A percentile compares a stretch with the other conserved stretches of the same genome.
phyloP scores from a whole-genome alignment of 257 asterid species.

The Capsicum pubescens region DNA sequence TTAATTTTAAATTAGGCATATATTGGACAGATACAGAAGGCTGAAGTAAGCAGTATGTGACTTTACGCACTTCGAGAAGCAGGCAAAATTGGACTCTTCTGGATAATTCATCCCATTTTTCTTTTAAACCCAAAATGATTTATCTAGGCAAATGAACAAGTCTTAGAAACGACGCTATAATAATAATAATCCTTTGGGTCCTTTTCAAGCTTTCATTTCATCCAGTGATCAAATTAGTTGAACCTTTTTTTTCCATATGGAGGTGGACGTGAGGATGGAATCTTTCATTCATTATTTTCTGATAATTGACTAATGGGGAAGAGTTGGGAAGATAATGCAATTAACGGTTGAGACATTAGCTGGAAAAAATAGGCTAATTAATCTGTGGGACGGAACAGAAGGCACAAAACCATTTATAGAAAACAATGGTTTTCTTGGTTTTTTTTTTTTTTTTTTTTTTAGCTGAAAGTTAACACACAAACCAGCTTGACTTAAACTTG shows the following conservation, averaged over 20 bases:
- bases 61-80: conserved; percentile 42
- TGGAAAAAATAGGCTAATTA: neutral
- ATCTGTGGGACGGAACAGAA: neutral
- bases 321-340: neutral
- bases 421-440: neutral
- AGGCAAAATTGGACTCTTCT: conserved; percentile 34
- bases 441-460: too few relatives aligned
- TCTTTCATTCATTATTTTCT: neutral
- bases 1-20: neutral
- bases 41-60: conserved; percentile 31
- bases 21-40: neutral
- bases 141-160: neutral
- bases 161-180: neutral
- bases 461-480: neutral
- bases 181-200: neutral
- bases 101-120: conserved; percentile 15
- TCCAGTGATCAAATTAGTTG: neutral
- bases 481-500: neutral
- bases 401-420: neutral
- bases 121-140: neutral
- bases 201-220: neutral
- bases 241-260: neutral
- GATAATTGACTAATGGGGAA: neutral
- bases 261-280: neutral
- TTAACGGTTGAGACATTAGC: neutral